These are phyloP conservation scores for Sutorius australiensis DNA, from an alignment of 768 basidiomycete species.

Conservation along the genomic window DNA sequence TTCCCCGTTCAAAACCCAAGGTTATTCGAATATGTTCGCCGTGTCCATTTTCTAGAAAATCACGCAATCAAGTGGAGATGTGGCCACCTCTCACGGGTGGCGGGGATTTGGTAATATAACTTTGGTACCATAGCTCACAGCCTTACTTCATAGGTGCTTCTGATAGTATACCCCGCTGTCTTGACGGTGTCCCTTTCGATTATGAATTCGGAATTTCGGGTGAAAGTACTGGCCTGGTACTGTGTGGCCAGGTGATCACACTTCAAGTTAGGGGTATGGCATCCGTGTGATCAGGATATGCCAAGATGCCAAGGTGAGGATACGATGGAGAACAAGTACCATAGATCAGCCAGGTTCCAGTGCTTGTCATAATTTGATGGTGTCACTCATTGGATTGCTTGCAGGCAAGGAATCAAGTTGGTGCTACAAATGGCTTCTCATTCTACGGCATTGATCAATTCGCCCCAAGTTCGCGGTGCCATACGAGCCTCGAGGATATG, in stretches of 20 bases:
- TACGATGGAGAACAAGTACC: not conserved
- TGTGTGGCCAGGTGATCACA: not conserved
- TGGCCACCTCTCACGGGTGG: not conserved
- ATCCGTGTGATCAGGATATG: not conserved
- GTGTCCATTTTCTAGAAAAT: not conserved
- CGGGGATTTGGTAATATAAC: not conserved
- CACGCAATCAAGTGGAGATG: not conserved
- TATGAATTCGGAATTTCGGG: not conserved
- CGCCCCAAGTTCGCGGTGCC: not conserved
- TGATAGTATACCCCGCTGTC: not conserved
- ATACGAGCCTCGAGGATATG: slow-evolving; percentile 13
- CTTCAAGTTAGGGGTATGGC: not conserved
- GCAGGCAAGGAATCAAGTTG: slow-evolving; percentile 12
- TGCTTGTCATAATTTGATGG: not conserved
- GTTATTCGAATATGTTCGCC: not conserved
- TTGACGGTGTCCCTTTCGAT: slow-evolving; percentile 8
- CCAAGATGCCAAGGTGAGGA: not conserved
- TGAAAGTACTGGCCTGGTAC: not conserved
- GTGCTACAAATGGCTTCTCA: not conserved
- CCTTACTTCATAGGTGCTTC: slow-evolving; percentile 1
- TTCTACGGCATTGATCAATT: not conserved
- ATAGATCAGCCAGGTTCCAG: not conserved
- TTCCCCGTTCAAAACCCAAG: not conserved
- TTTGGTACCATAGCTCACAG: not conserved
- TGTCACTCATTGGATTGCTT: not conserved